Evolutionary conservation across 768 basidiomycete genomes (phyloP), one percentile per base, ranked within the genome.

Genomic region (Kwoniella heveanensis): DNA sequence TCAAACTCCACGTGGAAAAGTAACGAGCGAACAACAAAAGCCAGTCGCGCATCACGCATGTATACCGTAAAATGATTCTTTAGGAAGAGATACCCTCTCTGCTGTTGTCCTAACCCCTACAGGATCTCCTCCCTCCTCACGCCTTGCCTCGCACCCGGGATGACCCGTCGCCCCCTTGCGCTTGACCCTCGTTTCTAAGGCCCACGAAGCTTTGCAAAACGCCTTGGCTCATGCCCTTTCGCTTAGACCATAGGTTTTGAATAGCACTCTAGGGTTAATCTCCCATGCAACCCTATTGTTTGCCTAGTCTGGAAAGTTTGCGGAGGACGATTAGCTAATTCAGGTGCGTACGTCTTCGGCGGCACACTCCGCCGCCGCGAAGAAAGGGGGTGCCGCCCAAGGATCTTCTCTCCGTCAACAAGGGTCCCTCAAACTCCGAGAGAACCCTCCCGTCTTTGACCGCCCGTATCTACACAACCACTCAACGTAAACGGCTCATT

Each of bases 381-480:
- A 17, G 19, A 8, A 44, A 44, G 19, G 39, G 39, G 10, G 39
- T 44, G 19, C 19, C 15, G 39, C 19, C 39, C 39, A 44, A 44
- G 39, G 39, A 19, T 3, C 32, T 55, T n/a, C 21, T 3, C 15
- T 30, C 32, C 47, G 30, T 21, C 30, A 29, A n/a, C 48, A 30
- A 58, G 47, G 47, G 47, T 30, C 51, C 26, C 26, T 26, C 25
- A 26, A 52, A 3, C 25, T 30, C 51, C 19, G 29, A 26, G 29
- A 52, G 13, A 52, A 25, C 25, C 51, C 7, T n/a, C 52, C 30
- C n/a, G 29, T n/a, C 52, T 53, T 53, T 27, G 52, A 32, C 2
- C 3, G 52, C 19, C 13, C 22, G 15, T 53, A 53, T 30, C 52
- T 29, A 44, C 29, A 22, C 52, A 32, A 30, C 52, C 27, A 21